These are phyloP conservation scores for Pseudocercospora eumusae DNA, from an alignment of 2,329 filamentous ascomycete genomes.

Conservation along the genomic window DNA sequence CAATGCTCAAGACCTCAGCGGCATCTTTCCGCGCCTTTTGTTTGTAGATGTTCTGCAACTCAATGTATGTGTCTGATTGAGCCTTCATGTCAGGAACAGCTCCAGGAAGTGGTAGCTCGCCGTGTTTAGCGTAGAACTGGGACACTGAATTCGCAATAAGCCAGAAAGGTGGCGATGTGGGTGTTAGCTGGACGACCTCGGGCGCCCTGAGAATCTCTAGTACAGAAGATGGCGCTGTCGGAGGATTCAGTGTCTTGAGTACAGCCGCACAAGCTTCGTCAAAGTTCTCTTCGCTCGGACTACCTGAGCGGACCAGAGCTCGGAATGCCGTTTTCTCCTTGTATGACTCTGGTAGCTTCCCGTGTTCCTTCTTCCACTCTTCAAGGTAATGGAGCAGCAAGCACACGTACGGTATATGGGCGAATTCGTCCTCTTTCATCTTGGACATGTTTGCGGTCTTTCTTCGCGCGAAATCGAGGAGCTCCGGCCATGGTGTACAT, in stretches of 20 bases:
- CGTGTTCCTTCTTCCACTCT: constrained; percentile 72
- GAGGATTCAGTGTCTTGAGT: constrained; percentile 76
- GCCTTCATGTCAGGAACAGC: constrained; percentile 97
- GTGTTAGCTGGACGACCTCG: constrained; percentile 53
- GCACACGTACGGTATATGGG: constrained; percentile 84
- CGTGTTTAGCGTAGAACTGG: constrained; percentile 71
- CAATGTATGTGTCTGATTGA: constrained; percentile 83
- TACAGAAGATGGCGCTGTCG: constrained; percentile 67
- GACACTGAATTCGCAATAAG: constrained; percentile 78
- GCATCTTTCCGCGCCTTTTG: constrained; percentile 77
- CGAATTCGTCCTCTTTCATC: constrained; percentile 78
- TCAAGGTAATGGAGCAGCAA: constrained; percentile 81
- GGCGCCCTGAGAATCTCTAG: constrained; percentile 76
- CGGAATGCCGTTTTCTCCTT: constrained; percentile 85
- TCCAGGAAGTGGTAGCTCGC: constrained; percentile 78
- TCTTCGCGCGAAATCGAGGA: constrained; percentile 65
- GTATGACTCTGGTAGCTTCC: constrained; percentile 69
- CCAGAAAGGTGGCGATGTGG: constrained; percentile 73
- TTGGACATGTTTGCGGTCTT: constrained; percentile 67
- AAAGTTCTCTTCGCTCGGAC: constrained; percentile 80
- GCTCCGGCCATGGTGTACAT: constrained; percentile 80
- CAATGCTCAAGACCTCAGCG: constrained; percentile 68
- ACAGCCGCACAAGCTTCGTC: constrained; percentile 88
- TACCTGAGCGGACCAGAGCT: constrained; percentile 73
- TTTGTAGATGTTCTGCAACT: constrained; percentile 91